Evolutionary conservation across 495 filamentous ascomycete species (phyloP), one percentile per base, ranked within the genome.

Genomic region (Niebla homalea): DNA sequence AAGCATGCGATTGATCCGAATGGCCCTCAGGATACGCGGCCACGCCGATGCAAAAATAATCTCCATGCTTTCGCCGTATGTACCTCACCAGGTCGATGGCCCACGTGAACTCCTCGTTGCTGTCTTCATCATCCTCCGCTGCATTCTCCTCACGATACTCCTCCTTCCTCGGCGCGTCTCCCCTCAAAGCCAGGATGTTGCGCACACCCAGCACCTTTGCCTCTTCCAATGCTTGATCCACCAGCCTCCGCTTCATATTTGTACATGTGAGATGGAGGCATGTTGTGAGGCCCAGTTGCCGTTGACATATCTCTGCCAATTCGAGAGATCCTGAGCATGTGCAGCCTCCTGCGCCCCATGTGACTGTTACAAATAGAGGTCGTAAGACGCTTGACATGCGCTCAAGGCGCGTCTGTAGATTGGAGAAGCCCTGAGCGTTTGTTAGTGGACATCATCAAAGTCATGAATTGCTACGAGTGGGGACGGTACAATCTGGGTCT

Each of bases 41-140:
- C 12, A 95, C 92, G 51, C 92, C 92, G 53, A 98, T 76, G 64
- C 93, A 97, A 70, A 98, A 98, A 67, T 94, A 96, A 63, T 96
- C 85, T 0, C 89, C 89, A 62, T 97, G 79, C 26, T 75, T 74
- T 62, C 84, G 77, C 58, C 77, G 73, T 60, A 98, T 97, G 63
- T 98, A 95, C 52, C 75, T 74, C 42, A 97, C 89, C 36, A 98
- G 69, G 67, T 98, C 93, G 49, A 87, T 75, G 0, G 92, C 93
- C 73, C 86, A 95, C 36, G 73, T 80, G 61, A 98, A 96, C 43
- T 89, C 86, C 59, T 80, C 80, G 60, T 84, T 85, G 60, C 76
- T 80, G 56, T 78, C 76, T 46, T 75, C 71, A 40, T 73, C 72
- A 18, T 42, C 53, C 23, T 66, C 67, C 36, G 59, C 64, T 21